Evolutionary conservation across 2,329 filamentous ascomycete genomes (phyloP), one percentile per base, ranked within the genome.

Genomic region (Xylaria sp.): DNA sequence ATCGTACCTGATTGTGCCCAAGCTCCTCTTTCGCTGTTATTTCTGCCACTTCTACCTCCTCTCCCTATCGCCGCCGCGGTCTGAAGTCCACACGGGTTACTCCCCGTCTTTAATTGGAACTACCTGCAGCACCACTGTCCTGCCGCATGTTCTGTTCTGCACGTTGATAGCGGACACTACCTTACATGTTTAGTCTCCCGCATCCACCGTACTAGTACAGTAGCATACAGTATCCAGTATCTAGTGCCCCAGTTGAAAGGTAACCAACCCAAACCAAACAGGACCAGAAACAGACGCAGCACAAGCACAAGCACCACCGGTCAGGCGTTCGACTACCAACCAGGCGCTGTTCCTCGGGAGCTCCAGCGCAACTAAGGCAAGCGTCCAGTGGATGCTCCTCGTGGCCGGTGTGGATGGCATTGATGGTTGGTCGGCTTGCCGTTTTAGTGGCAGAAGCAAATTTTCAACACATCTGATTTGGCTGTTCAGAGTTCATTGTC

Each of bases 361-460:
- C 10, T 10, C 34, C 34, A 37, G 34, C 10, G 34, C 34, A 37
- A 37, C 34, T 37, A 37, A 37, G 34, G 10, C 52, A 18, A 55
- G 52, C 13, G 15, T 10, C 28, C 52, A 63, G 63, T 62, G 55
- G 64, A 51, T 59, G 60, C 52, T 63, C 50, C 65, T 68, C 54
- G 67, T 65, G 64, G 66, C 71, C 56, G 65, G 65, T 65, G 70
- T 70, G 65, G 65, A 64, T 65, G 59, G 37, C 5, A 55, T 41
- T 20, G 57, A 63, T 66, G 57, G 68, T 55, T 62, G 59, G 66
- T 44, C 70, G 66, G 69, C 57, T 69, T 71, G 60, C 67, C 70
- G 23, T 68, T 69, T 70, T 73, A 72, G 72, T 73, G 59, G 56
- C 71, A 66, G 60, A 65, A 68, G 66, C 72, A 73, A 73, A 73